Evolutionary conservation across 768 basidiomycete species (phyloP), one percentile per base, ranked within the genome.

Genomic region (Dentipellis sp.): DNA sequence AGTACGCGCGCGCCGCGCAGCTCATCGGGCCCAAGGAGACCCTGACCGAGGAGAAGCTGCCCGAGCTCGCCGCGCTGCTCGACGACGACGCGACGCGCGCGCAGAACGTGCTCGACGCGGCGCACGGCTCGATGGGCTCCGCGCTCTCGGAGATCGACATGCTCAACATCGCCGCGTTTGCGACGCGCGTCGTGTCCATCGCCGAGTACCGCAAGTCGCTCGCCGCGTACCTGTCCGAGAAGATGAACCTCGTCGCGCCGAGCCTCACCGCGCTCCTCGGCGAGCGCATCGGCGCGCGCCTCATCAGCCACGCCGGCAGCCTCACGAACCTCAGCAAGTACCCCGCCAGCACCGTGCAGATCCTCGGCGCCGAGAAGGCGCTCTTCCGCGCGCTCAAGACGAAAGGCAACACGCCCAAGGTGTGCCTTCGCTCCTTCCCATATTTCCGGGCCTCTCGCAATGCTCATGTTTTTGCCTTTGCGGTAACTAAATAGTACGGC

Each of bases 381-480:
- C 78, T 98, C 23, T 98, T 98, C 82, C 77, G 95, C 54, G 95
- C 95, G 0, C 76, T 98, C 66, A 98, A 98, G 78, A 97, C 95
- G 35, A 98, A 97, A 72, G 95, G 95, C 14, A 97, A 98, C 70
- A 99, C 95, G 0, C 94, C 95, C 42, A 97, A 97, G 77, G 92
- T 91, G 62, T 53, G 70, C 21, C 54, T 50, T 45, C 34, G 38
- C 42, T 40, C 53, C 50, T 12, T 19, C 37, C 14, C 36, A 14
- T 52, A 3, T 45, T 7, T 54, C 23, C 38, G 19, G 11, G 17
- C 29, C 35, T 16, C 34, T 52, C 36, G 53, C 39, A 5, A 23
- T 37, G 50, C 39, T 22, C 22, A 40, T 17, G 21, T 50, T 53
- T 40, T 39, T 55, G 17, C 48, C 57, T 1, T n/a, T n/a, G n/a